Percentiles rank a stretch among this genome's conserved stretches.
Conservation (phyloP, 495 filamentous ascomycete species). For the Aspergillus bridgeri region DNA sequence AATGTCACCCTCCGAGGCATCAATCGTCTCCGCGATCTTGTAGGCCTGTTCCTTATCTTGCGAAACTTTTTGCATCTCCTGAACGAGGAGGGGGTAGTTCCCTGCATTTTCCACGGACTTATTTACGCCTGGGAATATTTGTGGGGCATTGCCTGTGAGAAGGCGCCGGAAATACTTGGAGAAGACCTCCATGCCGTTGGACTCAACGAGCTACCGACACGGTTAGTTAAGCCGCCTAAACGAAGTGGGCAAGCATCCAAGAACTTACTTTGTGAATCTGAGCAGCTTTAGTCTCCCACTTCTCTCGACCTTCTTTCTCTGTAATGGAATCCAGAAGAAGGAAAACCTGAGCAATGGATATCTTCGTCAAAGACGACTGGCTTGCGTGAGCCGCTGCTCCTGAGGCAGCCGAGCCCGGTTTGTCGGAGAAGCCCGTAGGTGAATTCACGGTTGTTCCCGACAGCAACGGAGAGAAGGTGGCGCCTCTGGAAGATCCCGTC, state of each 20-base stretch:
- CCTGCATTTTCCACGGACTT: constrained; percentile 68
- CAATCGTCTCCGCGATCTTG: constrained; percentile 90
- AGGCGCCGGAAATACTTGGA: constrained; percentile 88
- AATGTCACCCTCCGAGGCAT: constrained; percentile 79
- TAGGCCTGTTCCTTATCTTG: constrained; percentile 76
- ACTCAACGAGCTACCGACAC: constrained; percentile 72
- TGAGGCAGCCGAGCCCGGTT: constrained; percentile 41
- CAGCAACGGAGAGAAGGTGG: constrained; percentile 61
- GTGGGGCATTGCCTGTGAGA: constrained; percentile 75
- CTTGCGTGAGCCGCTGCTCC: constrained; percentile 38
- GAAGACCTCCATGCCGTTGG: constrained; percentile 96
- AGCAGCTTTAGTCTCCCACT: constrained; percentile 91
- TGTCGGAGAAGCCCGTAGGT: constrained; percentile 55
- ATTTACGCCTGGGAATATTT: constrained; percentile 75
- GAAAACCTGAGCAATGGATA: constrained; percentile 92
- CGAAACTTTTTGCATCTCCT: constrained; percentile 80
- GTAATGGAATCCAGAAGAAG: constrained; percentile 90
- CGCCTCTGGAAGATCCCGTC: constrained; percentile 52
- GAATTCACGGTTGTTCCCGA: constrained; percentile 60
- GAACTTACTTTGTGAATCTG: constrained; percentile 80
- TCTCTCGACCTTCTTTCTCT: constrained; percentile 81
- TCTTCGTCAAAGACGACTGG: constrained; percentile 64
- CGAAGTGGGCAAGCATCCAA: not conserved
- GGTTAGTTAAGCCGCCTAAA: not conserved
- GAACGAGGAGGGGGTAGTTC: constrained; percentile 75